These are phyloP conservation scores for Cordyceps tenuipes DNA, from an alignment of 2,329 filamentous ascomycete genomes.

Conservation along the genomic window DNA sequence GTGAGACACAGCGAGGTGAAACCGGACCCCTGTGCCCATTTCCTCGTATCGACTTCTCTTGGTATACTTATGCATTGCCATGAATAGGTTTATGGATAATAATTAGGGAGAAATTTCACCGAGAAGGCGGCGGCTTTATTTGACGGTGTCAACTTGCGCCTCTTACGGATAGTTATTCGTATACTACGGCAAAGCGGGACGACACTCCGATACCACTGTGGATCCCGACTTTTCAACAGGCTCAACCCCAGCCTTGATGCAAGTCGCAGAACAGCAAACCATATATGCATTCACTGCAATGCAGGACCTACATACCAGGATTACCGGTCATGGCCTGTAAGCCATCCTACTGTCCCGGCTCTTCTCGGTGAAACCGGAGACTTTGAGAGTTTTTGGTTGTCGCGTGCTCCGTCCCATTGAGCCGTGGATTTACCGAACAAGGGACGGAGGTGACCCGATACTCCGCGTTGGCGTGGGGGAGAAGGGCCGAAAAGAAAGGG, in stretches of 20 bases:
- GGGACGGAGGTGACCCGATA: constrained; percentile 1
- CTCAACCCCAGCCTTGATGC: background rate
- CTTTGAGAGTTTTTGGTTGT: background rate
- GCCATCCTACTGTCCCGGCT: background rate
- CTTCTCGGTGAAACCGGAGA: constrained; percentile 1
- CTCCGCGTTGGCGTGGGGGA: constrained; percentile 3
- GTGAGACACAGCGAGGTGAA: too few species aligned
- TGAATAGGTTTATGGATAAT: background rate
- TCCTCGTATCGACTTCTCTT: too few species aligned
- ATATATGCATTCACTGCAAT: background rate
- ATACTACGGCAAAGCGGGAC: background rate
- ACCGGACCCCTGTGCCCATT: too few species aligned
- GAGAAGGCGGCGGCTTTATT: background rate
- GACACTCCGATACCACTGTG: background rate
- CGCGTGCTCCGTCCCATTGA: background rate
- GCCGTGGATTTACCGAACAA: background rate
- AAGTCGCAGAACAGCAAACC: background rate
- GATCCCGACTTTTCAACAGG: too few species aligned
- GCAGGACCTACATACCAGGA: background rate
- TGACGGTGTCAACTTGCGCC: background rate
- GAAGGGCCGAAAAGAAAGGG: constrained; percentile 11
- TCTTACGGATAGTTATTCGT: background rate
- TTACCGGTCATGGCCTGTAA: background rate
- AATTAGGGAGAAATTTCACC: background rate
- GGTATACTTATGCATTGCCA: background rate